A percentile compares a stretch with the other conserved stretches of the same genome.
Conservation (phyloP, 2,329 filamentous ascomycete genomes). For the Macroventuria anomochaeta region DNA sequence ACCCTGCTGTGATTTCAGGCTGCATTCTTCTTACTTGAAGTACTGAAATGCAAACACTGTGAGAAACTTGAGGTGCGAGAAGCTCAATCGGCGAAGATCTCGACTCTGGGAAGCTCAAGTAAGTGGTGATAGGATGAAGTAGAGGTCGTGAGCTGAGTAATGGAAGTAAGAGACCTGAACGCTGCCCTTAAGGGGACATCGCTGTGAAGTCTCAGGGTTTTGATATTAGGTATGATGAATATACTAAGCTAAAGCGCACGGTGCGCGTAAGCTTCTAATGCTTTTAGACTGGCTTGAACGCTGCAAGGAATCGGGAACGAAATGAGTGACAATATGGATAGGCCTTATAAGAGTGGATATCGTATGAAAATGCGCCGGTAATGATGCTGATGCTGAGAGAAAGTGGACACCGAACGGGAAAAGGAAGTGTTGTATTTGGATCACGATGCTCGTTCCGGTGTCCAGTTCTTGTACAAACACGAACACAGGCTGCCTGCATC, state of each 20-base stretch:
- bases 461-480: slow-evolving; percentile 57
- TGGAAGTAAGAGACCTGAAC: too few relatives aligned
- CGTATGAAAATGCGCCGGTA: slow-evolving; percentile 1
- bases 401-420: neutral
- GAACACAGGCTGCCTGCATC: slow-evolving; percentile 49
- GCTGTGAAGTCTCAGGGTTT: too few relatives aligned
- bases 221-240: too few relatives aligned
- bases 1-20: neutral
- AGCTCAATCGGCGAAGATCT: too few relatives aligned
- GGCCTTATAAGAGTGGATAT: slow-evolving; percentile 1
- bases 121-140: too few relatives aligned
- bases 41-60: too few relatives aligned
- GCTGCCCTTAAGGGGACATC: too few relatives aligned
- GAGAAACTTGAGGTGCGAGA: too few relatives aligned
- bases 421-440: neutral
- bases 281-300: slow-evolving; percentile 13
- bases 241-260: too few relatives aligned
- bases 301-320: slow-evolving; percentile 1
- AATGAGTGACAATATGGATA: slow-evolving; percentile 1
- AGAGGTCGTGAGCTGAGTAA: too few relatives aligned
- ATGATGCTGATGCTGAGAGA: slow-evolving; percentile 4
- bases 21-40: too few relatives aligned
- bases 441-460: slow-evolving; percentile 18
- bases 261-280: neutral
- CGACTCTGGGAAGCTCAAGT: too few relatives aligned